Evolutionary conservation across 2,329 filamentous ascomycete species (phyloP).

Genomic region (Aureobasidium leucospermi): DNA sequence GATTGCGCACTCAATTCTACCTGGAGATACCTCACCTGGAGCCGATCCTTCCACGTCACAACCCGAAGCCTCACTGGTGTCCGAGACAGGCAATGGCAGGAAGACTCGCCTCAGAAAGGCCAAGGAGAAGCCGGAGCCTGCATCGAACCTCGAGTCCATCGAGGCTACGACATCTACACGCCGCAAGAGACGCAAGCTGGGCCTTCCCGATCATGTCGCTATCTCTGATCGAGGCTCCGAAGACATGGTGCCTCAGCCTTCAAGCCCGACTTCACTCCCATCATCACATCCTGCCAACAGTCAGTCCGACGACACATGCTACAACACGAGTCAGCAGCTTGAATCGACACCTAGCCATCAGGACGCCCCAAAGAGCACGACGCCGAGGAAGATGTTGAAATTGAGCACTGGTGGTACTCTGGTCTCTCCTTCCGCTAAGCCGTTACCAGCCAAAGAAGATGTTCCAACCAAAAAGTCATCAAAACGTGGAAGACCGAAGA

Average conservation of each 20-base stretch:
- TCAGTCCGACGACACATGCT: not conserved
- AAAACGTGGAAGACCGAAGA: slow-evolving; percentile 24
- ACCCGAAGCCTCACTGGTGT: not conserved
- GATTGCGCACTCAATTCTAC: not conserved
- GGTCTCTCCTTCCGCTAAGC: slow-evolving; percentile 33
- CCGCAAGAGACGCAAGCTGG: slow-evolving; percentile 10
- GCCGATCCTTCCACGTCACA: not conserved
- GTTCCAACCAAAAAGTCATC: slow-evolving; percentile 18
- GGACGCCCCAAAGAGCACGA: slow-evolving; percentile 13
- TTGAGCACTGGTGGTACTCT: slow-evolving; percentile 40
- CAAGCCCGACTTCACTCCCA: slow-evolving; percentile 5
- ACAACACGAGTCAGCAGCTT: not conserved
- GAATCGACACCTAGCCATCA: not conserved
- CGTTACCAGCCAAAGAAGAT: slow-evolving; percentile 16
- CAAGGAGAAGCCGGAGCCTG: not conserved
- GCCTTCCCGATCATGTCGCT: not conserved
- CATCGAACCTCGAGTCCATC: not conserved
- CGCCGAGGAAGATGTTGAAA: slow-evolving; percentile 31
- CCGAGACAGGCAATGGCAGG: not conserved
- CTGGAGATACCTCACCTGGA: not conserved
- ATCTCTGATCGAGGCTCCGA: slow-evolving; percentile 4
- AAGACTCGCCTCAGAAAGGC: not conserved
- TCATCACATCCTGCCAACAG: slow-evolving; percentile 7
- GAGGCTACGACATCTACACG: not conserved
- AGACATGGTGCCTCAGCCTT: slow-evolving; percentile 8